Percentiles rank a stretch among this genome's conserved stretches.
phyloP scores from a whole-genome alignment of 306 rosid species.

The Cotoneaster glaucophyllus region DNA sequence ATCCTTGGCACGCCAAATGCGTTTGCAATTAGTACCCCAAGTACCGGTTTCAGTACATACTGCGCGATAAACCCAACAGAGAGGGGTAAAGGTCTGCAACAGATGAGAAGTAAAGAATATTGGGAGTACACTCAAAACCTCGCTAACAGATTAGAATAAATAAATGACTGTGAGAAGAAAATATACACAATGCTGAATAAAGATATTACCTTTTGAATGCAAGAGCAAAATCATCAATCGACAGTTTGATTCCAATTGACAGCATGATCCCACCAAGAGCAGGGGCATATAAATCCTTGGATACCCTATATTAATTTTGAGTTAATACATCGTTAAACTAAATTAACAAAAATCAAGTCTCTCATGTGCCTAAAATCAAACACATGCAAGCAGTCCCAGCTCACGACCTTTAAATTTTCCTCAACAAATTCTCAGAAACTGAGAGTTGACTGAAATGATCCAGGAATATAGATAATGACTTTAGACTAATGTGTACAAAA shows the following conservation, averaged over 20 bases:
- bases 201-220: conserved; percentile 68
- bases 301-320: conserved; percentile 64
- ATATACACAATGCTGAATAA: conserved; percentile 1
- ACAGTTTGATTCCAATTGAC: conserved; percentile 86
- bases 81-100: conserved; percentile 85
- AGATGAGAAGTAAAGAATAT: conserved; percentile 28
- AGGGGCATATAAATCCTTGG: conserved; percentile 91
- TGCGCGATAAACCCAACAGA: conserved; percentile 73
- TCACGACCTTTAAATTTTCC: background rate
- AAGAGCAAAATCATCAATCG: conserved; percentile 81
- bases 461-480: background rate
- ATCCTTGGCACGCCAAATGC: conserved; percentile 61
- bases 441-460: background rate
- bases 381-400: conserved; percentile 28
- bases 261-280: conserved; percentile 99
- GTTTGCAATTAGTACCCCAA: conserved; percentile 72
- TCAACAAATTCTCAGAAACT: background rate
- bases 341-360: background rate
- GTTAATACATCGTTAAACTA: conserved; percentile 10
- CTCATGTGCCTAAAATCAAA: conserved; percentile 31
- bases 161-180: conserved; percentile 2
- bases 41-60: conserved; percentile 73
- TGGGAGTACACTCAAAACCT: conserved; percentile 22
- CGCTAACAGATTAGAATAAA: conserved; percentile 2
- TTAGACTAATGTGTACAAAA: background rate